Conservation (phyloP, 164 flowering plant species). For the Magnolia officinalis region DNA sequence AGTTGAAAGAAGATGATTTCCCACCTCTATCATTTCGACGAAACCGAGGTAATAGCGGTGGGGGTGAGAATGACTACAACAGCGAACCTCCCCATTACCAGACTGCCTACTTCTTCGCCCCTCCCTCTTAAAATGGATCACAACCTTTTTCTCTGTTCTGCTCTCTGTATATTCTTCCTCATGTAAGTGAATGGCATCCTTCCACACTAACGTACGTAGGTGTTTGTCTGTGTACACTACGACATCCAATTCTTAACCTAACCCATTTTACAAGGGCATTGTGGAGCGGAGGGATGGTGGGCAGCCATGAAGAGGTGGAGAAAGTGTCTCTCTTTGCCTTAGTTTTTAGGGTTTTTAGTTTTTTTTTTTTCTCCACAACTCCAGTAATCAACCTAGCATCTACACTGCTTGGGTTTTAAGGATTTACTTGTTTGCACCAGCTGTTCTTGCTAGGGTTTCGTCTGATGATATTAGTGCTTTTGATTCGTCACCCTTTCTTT, state of each 20-base stretch:
- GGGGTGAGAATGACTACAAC: conserved; percentile 14
- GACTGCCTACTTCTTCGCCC: conserved; percentile 18
- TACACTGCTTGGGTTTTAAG: not conserved
- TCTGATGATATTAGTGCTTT: not conserved
- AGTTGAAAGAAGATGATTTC: conserved; percentile 41
- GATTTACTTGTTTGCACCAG: not conserved
- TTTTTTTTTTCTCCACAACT: not conserved
- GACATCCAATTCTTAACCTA: conserved; percentile 8
- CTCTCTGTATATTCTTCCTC: conserved; percentile 22
- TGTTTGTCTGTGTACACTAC: conserved; percentile 36
- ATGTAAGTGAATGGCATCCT: conserved; percentile 13
- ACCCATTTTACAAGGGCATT: conserved; percentile 10
- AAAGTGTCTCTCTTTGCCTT: not conserved
- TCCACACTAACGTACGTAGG: conserved; percentile 19
- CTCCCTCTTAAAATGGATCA: conserved; percentile 10
- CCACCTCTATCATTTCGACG: conserved; percentile 32
- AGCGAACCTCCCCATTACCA: conserved; percentile 27
- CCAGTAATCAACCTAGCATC: not conserved
- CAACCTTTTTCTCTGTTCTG: conserved; percentile 14
- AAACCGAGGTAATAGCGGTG: conserved; percentile 29
- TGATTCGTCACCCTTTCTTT: not conserved
- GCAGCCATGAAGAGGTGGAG: not conserved
- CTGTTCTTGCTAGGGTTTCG: not conserved
- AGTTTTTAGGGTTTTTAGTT: not conserved
- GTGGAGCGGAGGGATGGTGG: conserved; percentile 11